phyloP scores from a whole-genome alignment of 768 basidiomycete species.

The Lepiota venenata region DNA sequence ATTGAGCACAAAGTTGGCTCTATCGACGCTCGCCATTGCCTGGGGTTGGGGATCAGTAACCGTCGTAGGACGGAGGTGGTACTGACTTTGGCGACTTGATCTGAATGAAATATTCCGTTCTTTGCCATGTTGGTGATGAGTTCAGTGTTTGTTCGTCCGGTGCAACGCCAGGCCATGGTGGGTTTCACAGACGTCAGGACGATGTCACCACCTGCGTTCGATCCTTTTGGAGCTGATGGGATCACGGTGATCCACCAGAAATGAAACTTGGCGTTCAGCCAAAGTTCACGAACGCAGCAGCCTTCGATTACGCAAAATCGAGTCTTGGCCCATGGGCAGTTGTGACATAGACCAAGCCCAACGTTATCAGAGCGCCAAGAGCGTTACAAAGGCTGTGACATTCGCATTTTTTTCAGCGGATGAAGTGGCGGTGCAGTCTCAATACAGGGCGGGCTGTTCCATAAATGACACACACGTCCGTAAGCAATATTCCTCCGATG shows the following conservation, averaged over 20 bases:
- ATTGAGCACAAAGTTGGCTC: conserved; percentile 61
- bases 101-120: conserved; percentile 53
- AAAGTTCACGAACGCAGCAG: background rate
- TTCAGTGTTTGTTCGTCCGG: conserved; percentile 65
- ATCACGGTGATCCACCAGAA: background rate
- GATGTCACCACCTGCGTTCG: background rate
- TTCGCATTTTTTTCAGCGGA: background rate
- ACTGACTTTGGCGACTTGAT: conserved; percentile 49
- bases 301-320: background rate
- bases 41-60: conserved; percentile 21
- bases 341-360: background rate
- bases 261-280: background rate
- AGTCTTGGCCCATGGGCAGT: background rate
- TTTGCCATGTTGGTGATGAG: conserved; percentile 66
- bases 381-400: background rate
- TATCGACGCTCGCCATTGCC: conserved; percentile 71
- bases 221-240: conserved; percentile 9
- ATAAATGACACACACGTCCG: conserved; percentile 1
- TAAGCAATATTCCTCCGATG: background rate
- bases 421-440: conserved; percentile 1
- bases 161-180: conserved; percentile 81
- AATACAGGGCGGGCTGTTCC: background rate
- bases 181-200: background rate
- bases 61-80: conserved; percentile 17
- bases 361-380: background rate